These are phyloP conservation scores for Fraxinus excelsior DNA, from an alignment of 257 asterid species.

Conservation along the genomic window DNA sequence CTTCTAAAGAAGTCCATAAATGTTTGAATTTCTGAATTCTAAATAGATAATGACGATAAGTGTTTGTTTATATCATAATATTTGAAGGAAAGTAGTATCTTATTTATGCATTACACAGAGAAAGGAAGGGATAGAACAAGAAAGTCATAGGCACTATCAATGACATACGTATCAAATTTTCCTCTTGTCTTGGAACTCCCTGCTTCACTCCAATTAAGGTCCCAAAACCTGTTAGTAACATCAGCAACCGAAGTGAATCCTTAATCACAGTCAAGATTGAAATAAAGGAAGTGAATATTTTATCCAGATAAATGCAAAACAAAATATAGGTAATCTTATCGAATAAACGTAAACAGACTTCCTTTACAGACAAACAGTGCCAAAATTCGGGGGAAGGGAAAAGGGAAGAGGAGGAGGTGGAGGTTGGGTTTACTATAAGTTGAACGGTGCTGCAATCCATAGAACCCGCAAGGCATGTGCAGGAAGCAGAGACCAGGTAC, in stretches of 20 bases:
- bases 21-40: neutral
- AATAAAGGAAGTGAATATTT: neutral
- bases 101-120: neutral
- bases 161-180: slow-evolving; percentile 61
- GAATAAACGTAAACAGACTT: neutral
- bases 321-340: neutral
- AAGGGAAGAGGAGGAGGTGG: neutral
- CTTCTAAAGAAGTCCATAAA: neutral
- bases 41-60: neutral
- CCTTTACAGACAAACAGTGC: neutral
- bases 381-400: neutral
- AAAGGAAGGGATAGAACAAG: neutral
- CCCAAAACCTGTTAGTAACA: slow-evolving; percentile 56
- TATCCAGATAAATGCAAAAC: neutral
- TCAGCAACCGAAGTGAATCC: slow-evolving; percentile 20
- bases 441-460: too few species aligned
- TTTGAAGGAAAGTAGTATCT: neutral
- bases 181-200: slow-evolving; percentile 57
- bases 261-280: neutral
- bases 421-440: neutral
- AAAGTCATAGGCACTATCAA: slow-evolving; percentile 4
- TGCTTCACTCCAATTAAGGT: slow-evolving; percentile 64
- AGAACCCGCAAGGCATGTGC: neutral
- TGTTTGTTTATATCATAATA: neutral
- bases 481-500: neutral